Evolutionary conservation across 257 asterid genomes (phyloP).

Genomic region (Cynanchum wilfordii): DNA sequence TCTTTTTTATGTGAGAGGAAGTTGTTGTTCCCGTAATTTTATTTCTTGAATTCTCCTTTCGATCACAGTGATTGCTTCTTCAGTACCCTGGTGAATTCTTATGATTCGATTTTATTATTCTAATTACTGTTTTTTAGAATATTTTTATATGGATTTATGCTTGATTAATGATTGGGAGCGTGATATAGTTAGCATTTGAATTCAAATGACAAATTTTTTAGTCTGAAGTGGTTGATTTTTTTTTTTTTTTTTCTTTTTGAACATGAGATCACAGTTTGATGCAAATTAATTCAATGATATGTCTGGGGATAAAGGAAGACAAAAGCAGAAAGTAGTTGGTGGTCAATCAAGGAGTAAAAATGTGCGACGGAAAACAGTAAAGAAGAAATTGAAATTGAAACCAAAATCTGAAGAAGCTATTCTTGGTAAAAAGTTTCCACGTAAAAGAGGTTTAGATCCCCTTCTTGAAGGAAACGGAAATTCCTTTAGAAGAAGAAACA

Average conservation of each 20-base stretch:
- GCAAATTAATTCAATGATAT: slow-evolving; percentile 22
- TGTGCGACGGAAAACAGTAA: slow-evolving; percentile 31
- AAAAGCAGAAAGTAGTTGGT: slow-evolving; percentile 20
- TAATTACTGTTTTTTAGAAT: no score
- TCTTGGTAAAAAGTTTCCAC: slow-evolving; percentile 27
- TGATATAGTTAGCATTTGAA: neutral
- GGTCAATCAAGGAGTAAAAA: slow-evolving; percentile 25
- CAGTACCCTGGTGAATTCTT: neutral
- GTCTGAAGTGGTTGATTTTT: neutral
- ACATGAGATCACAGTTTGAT: slow-evolving; percentile 12
- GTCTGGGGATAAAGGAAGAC: slow-evolving; percentile 47
- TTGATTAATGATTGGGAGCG: neutral
- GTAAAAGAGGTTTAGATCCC: slow-evolving; percentile 28
- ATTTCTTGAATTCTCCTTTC: neutral
- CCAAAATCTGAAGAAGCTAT: slow-evolving; percentile 25
- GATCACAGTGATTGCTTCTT: neutral
- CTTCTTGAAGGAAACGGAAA: slow-evolving; percentile 31
- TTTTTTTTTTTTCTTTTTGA: neutral
- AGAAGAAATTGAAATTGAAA: slow-evolving; percentile 42
- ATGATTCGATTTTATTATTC: neutral
- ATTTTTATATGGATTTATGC: neutral
- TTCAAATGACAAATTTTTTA: neutral
- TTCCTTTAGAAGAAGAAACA: slow-evolving; percentile 38
- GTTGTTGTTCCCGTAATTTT: neutral
- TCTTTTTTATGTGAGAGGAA: neutral